Evolutionary conservation across 768 basidiomycete species (phyloP), one percentile per base, ranked within the genome.

Genomic region (Hygrophoropsis aurantiaca): DNA sequence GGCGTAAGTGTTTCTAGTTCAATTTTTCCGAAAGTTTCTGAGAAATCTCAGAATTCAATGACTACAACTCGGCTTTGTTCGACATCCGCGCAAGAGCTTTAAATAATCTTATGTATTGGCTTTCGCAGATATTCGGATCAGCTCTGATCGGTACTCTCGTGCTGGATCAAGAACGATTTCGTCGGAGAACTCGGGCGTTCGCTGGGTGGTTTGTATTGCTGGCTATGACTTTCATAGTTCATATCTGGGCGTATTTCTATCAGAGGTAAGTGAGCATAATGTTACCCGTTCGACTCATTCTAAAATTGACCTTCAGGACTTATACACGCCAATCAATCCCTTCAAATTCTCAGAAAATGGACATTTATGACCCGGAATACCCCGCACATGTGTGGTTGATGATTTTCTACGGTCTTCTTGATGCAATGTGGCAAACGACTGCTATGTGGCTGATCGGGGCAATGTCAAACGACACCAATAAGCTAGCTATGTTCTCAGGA

Each of bases 51-150:
- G 84, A 89, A 65, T 90, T 89, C 68, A 89, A 85, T 51, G 84
- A 81, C 40, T 90, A 75, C 65, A 92, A 90, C 58, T 80, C 73
- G 13, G 84, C 80, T 1, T 58, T 90, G 8, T 90, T 89, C 73
- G 80, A 85, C 52, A 87, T 88, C 60, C 82, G 86, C 27, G 80
- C 83, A 2, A 80, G 89, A 19, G 75, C 85, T 1, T 65, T 90
- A 46, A 90, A 90, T 62, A 85, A 84, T 53, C 66, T 90, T 16
- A 73, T 87, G n/a, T 92, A 90, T 63, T 90, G 87, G 87, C 66
- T 81, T 7, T 70, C 83, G 3, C 87, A 90, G 62, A 85, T 90
- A 50, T 46, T 86, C 15, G 89, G 88, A 1, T 85, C 86, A 1
- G 64, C 87, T 38, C 63, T 74, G 34, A 88, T 89, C 42, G 85